These are phyloP conservation scores for Yarrowia osloensis DNA, from an alignment of 805 yeast species.

Conservation along the genomic window DNA sequence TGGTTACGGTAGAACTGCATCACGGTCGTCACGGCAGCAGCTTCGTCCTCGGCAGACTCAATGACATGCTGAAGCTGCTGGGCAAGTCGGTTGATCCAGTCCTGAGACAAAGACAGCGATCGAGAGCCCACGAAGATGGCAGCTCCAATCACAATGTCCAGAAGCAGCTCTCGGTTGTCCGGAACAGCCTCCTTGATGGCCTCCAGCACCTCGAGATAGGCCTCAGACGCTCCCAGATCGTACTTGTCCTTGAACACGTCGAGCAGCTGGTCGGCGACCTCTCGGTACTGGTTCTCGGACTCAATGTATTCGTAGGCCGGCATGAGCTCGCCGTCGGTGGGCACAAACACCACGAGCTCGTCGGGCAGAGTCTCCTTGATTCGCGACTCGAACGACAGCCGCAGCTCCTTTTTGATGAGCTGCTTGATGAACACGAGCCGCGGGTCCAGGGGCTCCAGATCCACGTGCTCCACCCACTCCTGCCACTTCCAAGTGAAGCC, in stretches of 20 bases:
- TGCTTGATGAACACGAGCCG: slow-evolving; percentile 71
- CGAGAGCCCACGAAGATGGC: slow-evolving; percentile 83
- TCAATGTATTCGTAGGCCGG: slow-evolving; percentile 47
- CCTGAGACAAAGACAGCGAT: slow-evolving; percentile 75
- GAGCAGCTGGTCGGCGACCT: slow-evolving; percentile 45
- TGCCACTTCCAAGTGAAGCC: slow-evolving; percentile 98
- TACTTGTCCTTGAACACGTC: slow-evolving; percentile 40
- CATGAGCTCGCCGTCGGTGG: slow-evolving; percentile 40
- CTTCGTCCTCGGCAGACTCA: slow-evolving; percentile 39
- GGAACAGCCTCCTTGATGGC: slow-evolving; percentile 33
- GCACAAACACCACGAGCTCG: slow-evolving; percentile 54
- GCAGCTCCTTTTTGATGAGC: slow-evolving; percentile 77
- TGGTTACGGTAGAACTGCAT: slow-evolving; percentile 65
- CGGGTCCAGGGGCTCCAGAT: slow-evolving; percentile 62
- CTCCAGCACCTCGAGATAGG: slow-evolving; percentile 29
- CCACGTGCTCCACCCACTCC: slow-evolving; percentile 69
- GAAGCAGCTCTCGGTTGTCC: slow-evolving; percentile 49
- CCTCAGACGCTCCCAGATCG: slow-evolving; percentile 40
- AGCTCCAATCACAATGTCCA: slow-evolving; percentile 66
- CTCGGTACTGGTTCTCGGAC: slow-evolving; percentile 45
- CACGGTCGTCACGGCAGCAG: slow-evolving; percentile 56
- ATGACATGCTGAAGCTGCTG: slow-evolving; percentile 43
- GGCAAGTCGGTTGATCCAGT: slow-evolving; percentile 50
- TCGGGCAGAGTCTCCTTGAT: slow-evolving; percentile 71
- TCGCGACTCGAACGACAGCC: slow-evolving; percentile 73